Evolutionary conservation across 2,329 filamentous ascomycete genomes (phyloP), one percentile per base, ranked within the genome.

Genomic region (Bipolaris victoriae): DNA sequence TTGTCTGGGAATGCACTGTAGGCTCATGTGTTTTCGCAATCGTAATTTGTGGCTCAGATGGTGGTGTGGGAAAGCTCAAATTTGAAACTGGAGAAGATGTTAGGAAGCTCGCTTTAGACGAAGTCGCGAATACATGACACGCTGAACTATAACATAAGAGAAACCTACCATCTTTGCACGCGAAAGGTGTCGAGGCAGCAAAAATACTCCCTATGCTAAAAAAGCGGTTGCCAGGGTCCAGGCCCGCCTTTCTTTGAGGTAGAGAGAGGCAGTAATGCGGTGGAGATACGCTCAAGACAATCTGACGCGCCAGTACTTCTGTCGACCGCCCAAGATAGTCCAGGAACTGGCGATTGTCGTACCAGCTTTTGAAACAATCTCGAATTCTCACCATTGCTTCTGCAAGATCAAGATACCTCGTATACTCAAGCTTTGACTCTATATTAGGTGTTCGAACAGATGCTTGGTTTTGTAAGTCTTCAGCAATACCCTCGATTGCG

Each of bases 281-380:
- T 22, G 5, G 10, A 5, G 35, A 18, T 7, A 65, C 43, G 0
- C 13, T 2, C 1, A 44, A 10, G 11, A 46, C 49, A 5, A 1
- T 16, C 33, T 68, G 62, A 29, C n/a, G 56, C 43, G 52, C 56
- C 2, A 68, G 15, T 46, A 26, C 16, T 37, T 57, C 37, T 20
- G 46, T 50, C 51, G 72, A 0, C 29, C 62, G 11, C 68, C 59
- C 26, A 46, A 74, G 58, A 49, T 74, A 74, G 3, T 57, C 2
- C 20, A 54, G 20, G 76, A 83, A 63, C 77, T 64, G 0, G 74
- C 77, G 18, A 82, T 72, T 18, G 81, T 68, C 18, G 80, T 55
- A 61, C 67, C 70, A 73, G 2, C 13, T 11, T 15, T 62, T 51
- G 35, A 69, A 73, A 11, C 15, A 49, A 0, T 16, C 6, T 3